phyloP scores from a whole-genome alignment of 371 early-diverging fungal species.

The Phascolomyces articulosus region DNA sequence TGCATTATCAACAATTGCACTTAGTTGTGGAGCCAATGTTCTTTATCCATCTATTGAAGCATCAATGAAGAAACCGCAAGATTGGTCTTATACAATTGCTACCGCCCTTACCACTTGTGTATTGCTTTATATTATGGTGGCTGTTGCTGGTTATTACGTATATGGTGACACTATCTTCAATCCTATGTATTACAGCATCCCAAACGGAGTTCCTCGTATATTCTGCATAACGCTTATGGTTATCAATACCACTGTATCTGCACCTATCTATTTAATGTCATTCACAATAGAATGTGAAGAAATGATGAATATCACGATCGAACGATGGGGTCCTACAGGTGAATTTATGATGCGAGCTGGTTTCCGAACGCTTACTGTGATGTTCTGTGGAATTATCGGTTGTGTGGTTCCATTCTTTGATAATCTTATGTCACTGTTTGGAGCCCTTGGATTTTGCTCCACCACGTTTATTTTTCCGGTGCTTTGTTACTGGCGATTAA shows the following conservation, averaged over 20 bases:
- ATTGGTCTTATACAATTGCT: constrained; percentile 71
- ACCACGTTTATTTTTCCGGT: constrained; percentile 86
- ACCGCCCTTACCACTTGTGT: constrained; percentile 73
- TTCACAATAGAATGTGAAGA: constrained; percentile 74
- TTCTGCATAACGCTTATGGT: constrained; percentile 76
- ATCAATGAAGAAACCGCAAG: constrained; percentile 75
- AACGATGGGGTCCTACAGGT: constrained; percentile 53
- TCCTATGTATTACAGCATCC: constrained; percentile 78
- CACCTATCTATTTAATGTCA: constrained; percentile 80
- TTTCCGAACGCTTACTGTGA: constrained; percentile 57
- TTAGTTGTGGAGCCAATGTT: constrained; percentile 81
- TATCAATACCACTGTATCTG: constrained; percentile 77
- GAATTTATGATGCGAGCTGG: constrained; percentile 49
- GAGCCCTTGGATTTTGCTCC: constrained; percentile 76
- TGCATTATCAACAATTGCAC: constrained; percentile 68
- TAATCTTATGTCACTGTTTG: constrained; percentile 80
- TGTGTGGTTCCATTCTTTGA: constrained; percentile 79
- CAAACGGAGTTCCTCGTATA: constrained; percentile 59
- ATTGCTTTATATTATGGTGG: constrained; percentile 74
- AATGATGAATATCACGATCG: constrained; percentile 57
- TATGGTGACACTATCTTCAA: constrained; percentile 74
- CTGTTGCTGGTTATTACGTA: constrained; percentile 77
- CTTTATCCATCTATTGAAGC: constrained; percentile 83
- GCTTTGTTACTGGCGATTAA: constrained; percentile 74
- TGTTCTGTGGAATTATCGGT: constrained; percentile 61